These are phyloP conservation scores for Phytophthora quininea DNA, from an alignment of 352 stramenopile species.

Conservation along the genomic window DNA sequence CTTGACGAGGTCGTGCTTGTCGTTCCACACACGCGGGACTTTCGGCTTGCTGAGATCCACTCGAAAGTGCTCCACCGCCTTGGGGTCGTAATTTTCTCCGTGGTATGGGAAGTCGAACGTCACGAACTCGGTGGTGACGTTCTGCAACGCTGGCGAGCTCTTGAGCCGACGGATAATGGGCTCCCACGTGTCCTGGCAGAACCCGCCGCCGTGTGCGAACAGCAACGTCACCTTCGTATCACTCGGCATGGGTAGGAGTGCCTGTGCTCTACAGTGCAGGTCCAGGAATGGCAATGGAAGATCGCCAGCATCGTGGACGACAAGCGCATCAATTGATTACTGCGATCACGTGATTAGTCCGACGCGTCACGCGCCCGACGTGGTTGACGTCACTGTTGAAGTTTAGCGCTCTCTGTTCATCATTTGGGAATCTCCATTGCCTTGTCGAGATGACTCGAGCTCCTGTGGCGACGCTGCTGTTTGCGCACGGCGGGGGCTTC, in stretches of 20 bases:
- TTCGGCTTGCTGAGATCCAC: slow-evolving; percentile 35
- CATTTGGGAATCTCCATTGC: background rate
- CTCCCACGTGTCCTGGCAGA: slow-evolving; percentile 57
- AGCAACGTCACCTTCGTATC: slow-evolving; percentile 46
- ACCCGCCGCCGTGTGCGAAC: slow-evolving; percentile 49
- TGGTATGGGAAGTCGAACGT: slow-evolving; percentile 56
- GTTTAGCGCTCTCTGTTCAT: slow-evolving; percentile 2
- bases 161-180: slow-evolving; percentile 44
- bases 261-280: background rate
- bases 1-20: slow-evolving; percentile 29
- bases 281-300: background rate
- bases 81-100: slow-evolving; percentile 35
- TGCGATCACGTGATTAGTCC: background rate
- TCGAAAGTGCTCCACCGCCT: slow-evolving; percentile 21
- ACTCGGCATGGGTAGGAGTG: slow-evolving; percentile 4
- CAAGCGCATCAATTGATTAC: background rate
- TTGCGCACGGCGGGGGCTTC: slow-evolving; percentile 49
- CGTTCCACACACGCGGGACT: slow-evolving; percentile 32
- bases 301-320: background rate
- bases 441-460: slow-evolving; percentile 16
- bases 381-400: slow-evolving; percentile 40
- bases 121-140: slow-evolving; percentile 33
- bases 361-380: background rate
- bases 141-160: slow-evolving; percentile 28
- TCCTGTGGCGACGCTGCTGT: slow-evolving; percentile 35